phyloP scores from a whole-genome alignment of 139 green algal genomes.

The Picochlorum costavermella region DNA sequence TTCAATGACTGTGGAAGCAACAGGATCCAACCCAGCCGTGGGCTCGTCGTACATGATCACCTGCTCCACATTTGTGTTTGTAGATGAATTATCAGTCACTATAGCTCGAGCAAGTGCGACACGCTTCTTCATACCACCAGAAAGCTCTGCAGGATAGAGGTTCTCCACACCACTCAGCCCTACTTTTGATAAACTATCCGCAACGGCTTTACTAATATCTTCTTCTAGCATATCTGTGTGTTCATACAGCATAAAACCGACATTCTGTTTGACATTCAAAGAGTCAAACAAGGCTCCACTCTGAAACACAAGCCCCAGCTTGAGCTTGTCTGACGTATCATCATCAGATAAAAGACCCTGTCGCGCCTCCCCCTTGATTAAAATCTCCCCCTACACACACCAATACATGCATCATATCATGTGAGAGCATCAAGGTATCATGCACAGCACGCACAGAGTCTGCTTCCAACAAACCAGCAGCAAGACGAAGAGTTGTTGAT shows the following conservation, averaged over 20 bases:
- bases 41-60: conserved; percentile 99
- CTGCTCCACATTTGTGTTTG: conserved; percentile 30
- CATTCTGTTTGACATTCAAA: conserved; percentile 90
- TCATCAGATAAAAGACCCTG: conserved; percentile 71
- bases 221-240: conserved; percentile 64
- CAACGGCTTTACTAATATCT: conserved; percentile 63
- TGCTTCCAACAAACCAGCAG: conserved; percentile 86
- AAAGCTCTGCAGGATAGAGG: conserved; percentile 85
- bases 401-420: conserved; percentile 16
- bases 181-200: conserved; percentile 72
- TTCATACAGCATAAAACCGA: conserved; percentile 93
- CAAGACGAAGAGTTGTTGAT: conserved; percentile 88
- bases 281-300: conserved; percentile 97
- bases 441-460: conserved; percentile 39
- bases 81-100: conserved; percentile 23
- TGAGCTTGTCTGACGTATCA: conserved; percentile 37
- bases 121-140: conserved; percentile 98
- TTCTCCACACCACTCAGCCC: conserved; percentile 83
- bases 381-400: conserved; percentile 50
- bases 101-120: conserved; percentile 89
- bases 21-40: conserved; percentile 93
- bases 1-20: conserved; percentile 94
- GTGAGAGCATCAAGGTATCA: conserved; percentile 18
- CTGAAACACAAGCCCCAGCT: conserved; percentile 78
- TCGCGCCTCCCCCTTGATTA: conserved; percentile 64